A percentile compares a stretch with the other conserved stretches of the same genome.
Conservation (phyloP, 371 early-diverging fungal species). For the Mucor saturninus region DNA sequence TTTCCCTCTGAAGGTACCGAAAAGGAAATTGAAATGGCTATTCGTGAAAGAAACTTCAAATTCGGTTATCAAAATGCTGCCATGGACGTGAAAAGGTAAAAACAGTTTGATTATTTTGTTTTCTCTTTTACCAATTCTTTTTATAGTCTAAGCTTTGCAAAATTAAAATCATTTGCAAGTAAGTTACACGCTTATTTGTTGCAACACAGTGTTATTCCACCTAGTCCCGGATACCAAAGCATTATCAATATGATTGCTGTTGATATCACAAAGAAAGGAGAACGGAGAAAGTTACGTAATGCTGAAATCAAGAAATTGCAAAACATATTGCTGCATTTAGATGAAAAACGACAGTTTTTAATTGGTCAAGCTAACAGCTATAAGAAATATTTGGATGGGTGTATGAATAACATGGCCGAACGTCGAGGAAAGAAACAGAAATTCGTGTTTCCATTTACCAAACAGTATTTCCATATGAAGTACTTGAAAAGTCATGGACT, state of each 20-base stretch:
- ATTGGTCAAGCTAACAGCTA: conserved; percentile 86
- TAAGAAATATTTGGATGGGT: conserved; percentile 86
- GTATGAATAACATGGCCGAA: conserved; percentile 85
- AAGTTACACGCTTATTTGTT: conserved; percentile 43
- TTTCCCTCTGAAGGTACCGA: conserved; percentile 37
- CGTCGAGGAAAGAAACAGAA: conserved; percentile 81
- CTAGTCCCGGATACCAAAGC: conserved; percentile 72
- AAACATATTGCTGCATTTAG: conserved; percentile 80
- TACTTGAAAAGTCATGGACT: conserved; percentile 83
- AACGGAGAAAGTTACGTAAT: conserved; percentile 79
- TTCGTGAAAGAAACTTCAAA: conserved; percentile 33
- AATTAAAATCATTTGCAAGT: conserved; percentile 45
- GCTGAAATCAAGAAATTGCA: conserved; percentile 77
- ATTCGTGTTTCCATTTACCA: conserved; percentile 82
- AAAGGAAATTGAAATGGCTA: conserved; percentile 31
- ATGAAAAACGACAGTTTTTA: conserved; percentile 83
- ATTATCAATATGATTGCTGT: conserved; percentile 91
- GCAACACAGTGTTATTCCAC: conserved; percentile 38
- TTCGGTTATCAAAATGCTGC: conserved; percentile 33
- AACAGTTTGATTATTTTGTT: no score
- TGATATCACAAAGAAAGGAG: conserved; percentile 93
- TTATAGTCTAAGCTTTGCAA: conserved; percentile 42
- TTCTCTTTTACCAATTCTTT: not conserved
- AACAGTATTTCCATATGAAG: conserved; percentile 93
- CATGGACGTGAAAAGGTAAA: conserved; percentile 36